Conservation (phyloP, 2,329 filamentous ascomycete genomes). For the Sclerotinia sclerotiorum region DNA sequence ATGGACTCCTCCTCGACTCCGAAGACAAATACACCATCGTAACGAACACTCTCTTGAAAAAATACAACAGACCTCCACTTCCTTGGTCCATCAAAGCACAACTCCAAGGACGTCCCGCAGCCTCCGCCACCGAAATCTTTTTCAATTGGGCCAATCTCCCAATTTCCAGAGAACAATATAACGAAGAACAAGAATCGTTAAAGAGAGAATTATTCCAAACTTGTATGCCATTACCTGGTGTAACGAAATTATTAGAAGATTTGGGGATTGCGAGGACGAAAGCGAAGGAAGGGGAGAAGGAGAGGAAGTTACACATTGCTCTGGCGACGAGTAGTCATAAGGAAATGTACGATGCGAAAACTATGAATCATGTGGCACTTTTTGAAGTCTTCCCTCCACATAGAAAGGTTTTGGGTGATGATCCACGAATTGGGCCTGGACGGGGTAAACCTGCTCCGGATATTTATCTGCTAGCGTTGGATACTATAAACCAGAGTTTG, state of each 20-base stretch:
- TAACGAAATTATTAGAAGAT: constrained; percentile 63
- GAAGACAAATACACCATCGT: constrained; percentile 88
- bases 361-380: constrained; percentile 50
- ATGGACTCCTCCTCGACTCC: constrained; percentile 89
- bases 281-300: constrained; percentile 42
- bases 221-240: constrained; percentile 77
- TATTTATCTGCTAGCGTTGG: constrained; percentile 85
- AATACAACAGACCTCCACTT: constrained; percentile 71
- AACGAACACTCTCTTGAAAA: constrained; percentile 77
- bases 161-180: constrained; percentile 68
- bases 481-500: constrained; percentile 77
- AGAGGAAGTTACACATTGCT: constrained; percentile 62
- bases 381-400: constrained; percentile 66
- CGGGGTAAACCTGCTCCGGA: constrained; percentile 94
- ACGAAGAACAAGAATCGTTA: constrained; percentile 56
- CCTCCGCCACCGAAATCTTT: constrained; percentile 58
- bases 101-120: constrained; percentile 48
- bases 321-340: constrained; percentile 70
- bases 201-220: constrained; percentile 72
- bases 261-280: constrained; percentile 44
- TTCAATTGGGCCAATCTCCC: constrained; percentile 84
- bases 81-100: constrained; percentile 95
- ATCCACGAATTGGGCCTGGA: constrained; percentile 71
- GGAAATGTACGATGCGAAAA: constrained; percentile 44
- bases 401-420: constrained; percentile 83